Conservation (phyloP, 2,329 filamentous ascomycete genomes). For the Fusarium denticulatum region DNA sequence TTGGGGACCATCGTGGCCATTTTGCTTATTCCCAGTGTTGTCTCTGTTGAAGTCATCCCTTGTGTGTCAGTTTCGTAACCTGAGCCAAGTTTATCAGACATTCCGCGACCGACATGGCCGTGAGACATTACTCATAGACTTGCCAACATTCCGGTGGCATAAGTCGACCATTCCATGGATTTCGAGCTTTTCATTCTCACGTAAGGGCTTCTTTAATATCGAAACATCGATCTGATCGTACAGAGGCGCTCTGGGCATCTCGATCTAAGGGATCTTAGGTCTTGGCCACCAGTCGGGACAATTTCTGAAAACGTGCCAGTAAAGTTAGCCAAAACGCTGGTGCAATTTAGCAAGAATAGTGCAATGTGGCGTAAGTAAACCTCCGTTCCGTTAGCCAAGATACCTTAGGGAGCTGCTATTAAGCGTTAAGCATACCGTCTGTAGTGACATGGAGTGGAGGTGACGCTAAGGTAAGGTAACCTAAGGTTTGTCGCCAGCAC, state of each 20-base stretch:
- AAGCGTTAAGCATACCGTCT: conserved; percentile 3
- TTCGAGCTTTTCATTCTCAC: conserved; percentile 2
- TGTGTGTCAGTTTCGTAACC: conserved; percentile 27
- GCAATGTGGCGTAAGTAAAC: conserved; percentile 18
- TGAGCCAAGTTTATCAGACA: conserved; percentile 16
- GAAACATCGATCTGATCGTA: conserved; percentile 8
- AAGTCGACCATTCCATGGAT: conserved; percentile 14
- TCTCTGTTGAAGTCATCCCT: conserved; percentile 20
- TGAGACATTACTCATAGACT: conserved; percentile 7
- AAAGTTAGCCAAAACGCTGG: not conserved
- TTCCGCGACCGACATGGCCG: conserved; percentile 16
- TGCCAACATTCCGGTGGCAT: conserved; percentile 6
- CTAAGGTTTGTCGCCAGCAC: conserved; percentile 2
- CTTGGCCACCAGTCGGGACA: conserved; percentile 8
- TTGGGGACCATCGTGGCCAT: not conserved
- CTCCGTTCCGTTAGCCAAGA: not conserved
- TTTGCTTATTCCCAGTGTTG: conserved; percentile 15
- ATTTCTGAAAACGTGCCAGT: conserved; percentile 13
- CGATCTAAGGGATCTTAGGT: conserved; percentile 3
- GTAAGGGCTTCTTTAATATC: not conserved
- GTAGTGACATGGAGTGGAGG: conserved; percentile 1
- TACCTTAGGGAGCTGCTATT: not conserved
- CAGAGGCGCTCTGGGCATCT: conserved; percentile 5
- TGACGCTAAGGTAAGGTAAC: not conserved
- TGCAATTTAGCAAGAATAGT: conserved; percentile 7